A percentile compares a stretch with the other conserved stretches of the same genome.
phyloP scores from a whole-genome alignment of 106 monocot species.

The Dendrobium huoshanense region DNA sequence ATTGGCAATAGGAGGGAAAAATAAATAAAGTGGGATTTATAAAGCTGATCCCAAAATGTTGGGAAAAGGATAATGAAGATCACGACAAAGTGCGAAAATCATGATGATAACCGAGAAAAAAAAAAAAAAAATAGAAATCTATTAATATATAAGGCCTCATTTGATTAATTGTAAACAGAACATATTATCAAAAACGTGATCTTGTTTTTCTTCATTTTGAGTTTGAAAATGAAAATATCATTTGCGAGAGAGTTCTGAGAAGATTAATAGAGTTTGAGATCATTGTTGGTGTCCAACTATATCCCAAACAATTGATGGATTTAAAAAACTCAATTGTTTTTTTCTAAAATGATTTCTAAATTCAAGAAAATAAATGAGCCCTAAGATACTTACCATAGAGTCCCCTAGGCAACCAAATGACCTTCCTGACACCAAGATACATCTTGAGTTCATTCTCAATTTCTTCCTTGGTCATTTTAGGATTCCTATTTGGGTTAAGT shows the following conservation, averaged over 20 bases:
- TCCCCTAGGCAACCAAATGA: slow-evolving; percentile 91
- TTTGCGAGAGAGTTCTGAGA: too few species aligned
- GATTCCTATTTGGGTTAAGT: slow-evolving; percentile 87
- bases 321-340: not conserved
- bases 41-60: not conserved
- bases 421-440: slow-evolving; percentile 80
- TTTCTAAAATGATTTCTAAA: not conserved
- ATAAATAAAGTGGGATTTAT: not conserved
- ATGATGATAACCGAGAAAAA: not conserved
- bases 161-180: not conserved
- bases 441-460: slow-evolving; percentile 77
- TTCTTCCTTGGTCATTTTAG: slow-evolving; percentile 77
- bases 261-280: not conserved
- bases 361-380: not conserved
- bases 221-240: not conserved
- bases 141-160: not conserved
- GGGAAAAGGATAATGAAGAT: not conserved
- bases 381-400: slow-evolving; percentile 60
- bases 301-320: not conserved
- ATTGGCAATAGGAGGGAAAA: not conserved
- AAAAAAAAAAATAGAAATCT: not conserved
- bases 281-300: not conserved
- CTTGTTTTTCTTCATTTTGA: not conserved
- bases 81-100: not conserved
- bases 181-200: not conserved